Evolutionary conservation across 768 basidiomycete genomes (phyloP), one percentile per base, ranked within the genome.

Genomic region (Leccinum incarnatum): DNA sequence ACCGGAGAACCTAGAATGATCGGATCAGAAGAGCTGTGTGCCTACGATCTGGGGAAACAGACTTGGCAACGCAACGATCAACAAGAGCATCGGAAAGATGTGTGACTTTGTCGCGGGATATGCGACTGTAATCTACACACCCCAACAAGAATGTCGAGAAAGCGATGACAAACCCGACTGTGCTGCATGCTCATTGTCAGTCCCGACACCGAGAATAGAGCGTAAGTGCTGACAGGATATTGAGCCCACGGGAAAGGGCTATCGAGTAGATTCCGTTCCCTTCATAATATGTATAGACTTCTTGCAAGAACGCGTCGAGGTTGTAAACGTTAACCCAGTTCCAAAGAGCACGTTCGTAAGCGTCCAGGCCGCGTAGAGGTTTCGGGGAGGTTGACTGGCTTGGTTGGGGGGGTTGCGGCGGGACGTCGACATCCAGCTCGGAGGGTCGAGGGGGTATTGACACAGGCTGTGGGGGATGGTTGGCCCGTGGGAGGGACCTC

Each of bases 291-390:
- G 82, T 80, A 73, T 99, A 98, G 40, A 93, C 93, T 62, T 98
- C 94, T 74, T 96, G 93, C 29, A 99, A 75, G 73, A 95, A 99
- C 8, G 86, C 87, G 68, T 99, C 97, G 40, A 99, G 81, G 70
- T 99, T 98, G 70, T 94, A 93, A 12, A 98, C 94, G 70, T 99
- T 99, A 59, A 98, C 94, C 97, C 97, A 99, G 58, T 91, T 90
- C 97, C 97, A 99, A 51, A 98, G 74, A 1, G 97, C 97, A 58
- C 86, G 87, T 72, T 99, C 95, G 67, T 91, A 87, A 12, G 86
- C 85, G 67, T 94, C 89, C 48, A 94, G 71, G 9, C 91, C 89
- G 53, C 84, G 81, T 81, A 86, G 83, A 46, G 76, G 79, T 59
- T 77, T 84, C 19, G 74, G 66, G 46, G 65, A 65, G 27, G 57